Base-by-base conservation (phyloP, 805 yeast genomes). In the Nakazawaea anatomiae region DNA sequence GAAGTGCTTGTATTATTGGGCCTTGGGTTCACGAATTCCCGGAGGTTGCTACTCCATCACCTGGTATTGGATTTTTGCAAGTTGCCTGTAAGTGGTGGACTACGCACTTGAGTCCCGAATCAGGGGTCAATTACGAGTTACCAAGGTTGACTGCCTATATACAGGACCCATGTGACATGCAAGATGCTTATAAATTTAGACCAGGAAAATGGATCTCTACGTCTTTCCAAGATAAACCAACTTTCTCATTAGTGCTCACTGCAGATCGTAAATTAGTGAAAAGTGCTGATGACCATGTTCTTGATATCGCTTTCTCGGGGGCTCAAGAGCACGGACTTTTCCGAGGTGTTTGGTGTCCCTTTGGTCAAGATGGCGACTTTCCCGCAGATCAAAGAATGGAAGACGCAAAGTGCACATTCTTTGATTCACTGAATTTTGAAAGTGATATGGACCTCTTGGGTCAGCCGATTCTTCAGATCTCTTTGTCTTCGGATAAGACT, bases 11-110 rank as follows among this genome's bases (percentile, higher is more conserved):
- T 36, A 52, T 73, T 12, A 66, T 74, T 55, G 77, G 77, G 27
- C 78, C 77, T 7, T 74, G 77, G 78, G 77, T 73, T 44, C 78
- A 73, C 55, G 77, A 73, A 54, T 73, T 65, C 57, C 78, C 77
- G 3, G 77, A 73, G 55, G 68, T 74, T 61, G 77, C 77, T 1
- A 71, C 69, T 35, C 77, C 77, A 6, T 64, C 65, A 8, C 77
- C 78, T 34, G 68, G 66, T 51, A 68, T 73, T 55, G 77, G 76
- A 4, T 74, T 68, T 49, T 72, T 70, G 39, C 75, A 74, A 53
- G 46, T 72, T 31, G 68, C 76, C 1, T 55, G 70, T 38, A 57
- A 61, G 28, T 74, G 77, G 78, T 74, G 70, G 58, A 54, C 58
- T 40, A 72, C 72, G 51, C 71, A 69, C 56, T 58, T 73, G 50